phyloP scores from a whole-genome alignment of 2,329 filamentous ascomycete species.

The Metarhizium rileyi region DNA sequence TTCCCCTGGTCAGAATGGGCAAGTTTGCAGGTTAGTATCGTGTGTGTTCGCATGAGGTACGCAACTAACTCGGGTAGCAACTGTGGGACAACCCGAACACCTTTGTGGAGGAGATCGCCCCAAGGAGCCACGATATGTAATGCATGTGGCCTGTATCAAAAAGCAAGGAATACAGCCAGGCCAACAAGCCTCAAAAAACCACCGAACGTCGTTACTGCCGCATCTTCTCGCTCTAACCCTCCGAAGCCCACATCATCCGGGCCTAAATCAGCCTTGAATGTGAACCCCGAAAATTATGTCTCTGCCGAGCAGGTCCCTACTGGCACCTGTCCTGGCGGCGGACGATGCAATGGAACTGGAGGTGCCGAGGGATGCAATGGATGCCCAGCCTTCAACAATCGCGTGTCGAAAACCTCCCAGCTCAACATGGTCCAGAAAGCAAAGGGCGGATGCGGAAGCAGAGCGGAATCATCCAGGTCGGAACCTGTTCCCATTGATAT shows the following conservation, averaged over 20 bases:
- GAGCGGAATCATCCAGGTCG: conserved; percentile 13
- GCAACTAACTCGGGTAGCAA: conserved; percentile 50
- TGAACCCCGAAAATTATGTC: conserved; percentile 58
- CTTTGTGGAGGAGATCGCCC: conserved; percentile 87
- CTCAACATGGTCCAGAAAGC: conserved; percentile 48
- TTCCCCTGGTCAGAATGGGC: conserved; percentile 39
- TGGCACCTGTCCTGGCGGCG: conserved; percentile 92
- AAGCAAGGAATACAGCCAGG: conserved; percentile 82
- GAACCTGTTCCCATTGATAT: conserved; percentile 24
- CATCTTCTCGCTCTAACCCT: conserved; percentile 31
- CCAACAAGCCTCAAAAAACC: conserved; percentile 85
- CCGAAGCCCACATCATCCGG: conserved; percentile 27
- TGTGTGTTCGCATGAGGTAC: background rate
- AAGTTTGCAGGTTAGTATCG: conserved; percentile 58
- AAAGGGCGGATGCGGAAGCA: conserved; percentile 22
- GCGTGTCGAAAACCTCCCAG: conserved; percentile 78
- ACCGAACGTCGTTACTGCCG: conserved; percentile 38
- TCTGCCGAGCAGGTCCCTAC: conserved; percentile 62
- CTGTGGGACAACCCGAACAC: conserved; percentile 87
- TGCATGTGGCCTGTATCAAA: conserved; percentile 89
- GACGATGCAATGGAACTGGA: conserved; percentile 91
- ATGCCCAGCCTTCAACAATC: conserved; percentile 95
- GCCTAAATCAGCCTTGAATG: conserved; percentile 30
- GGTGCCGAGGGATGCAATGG: conserved; percentile 91
- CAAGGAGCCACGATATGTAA: conserved; percentile 95